Percentiles rank a stretch among this genome's conserved stretches.
Conservation (phyloP, 2,329 filamentous ascomycete species). For the Exophiala lecanii-corni region DNA sequence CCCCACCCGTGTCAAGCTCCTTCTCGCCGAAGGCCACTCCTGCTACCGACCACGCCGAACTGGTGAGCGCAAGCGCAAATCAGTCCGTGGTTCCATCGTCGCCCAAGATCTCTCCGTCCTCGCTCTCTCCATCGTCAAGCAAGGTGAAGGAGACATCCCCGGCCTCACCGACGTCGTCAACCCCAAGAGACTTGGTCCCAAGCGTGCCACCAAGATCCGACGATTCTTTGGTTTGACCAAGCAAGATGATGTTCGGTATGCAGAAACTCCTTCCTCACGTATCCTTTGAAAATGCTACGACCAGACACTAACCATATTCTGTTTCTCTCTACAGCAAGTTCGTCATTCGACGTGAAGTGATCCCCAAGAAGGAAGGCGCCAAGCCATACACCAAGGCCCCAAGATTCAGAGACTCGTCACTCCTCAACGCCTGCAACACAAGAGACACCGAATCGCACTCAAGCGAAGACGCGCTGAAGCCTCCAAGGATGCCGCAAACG, state of each 20-base stretch:
- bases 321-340: slow-evolving; percentile 86
- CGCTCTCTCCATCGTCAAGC: slow-evolving; percentile 94
- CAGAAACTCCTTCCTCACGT: slow-evolving; percentile 26
- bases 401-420: slow-evolving; percentile 99
- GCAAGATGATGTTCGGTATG: slow-evolving; percentile 97
- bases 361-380: slow-evolving; percentile 96
- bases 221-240: slow-evolving; percentile 99
- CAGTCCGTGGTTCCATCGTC: slow-evolving; percentile 97
- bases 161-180: slow-evolving; percentile 96
- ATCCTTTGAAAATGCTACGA: slow-evolving; percentile 38
- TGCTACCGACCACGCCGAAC: slow-evolving; percentile 98
- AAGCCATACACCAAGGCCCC: slow-evolving; percentile 98
- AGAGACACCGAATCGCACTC: slow-evolving; percentile 95
- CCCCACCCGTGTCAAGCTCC: slow-evolving; percentile 95
- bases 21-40: slow-evolving; percentile 93
- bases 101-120: slow-evolving; percentile 92
- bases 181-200: slow-evolving; percentile 98
- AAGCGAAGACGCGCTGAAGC: slow-evolving; percentile 97
- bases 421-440: slow-evolving; percentile 99
- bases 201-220: slow-evolving; percentile 99
- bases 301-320: slow-evolving; percentile 30
- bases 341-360: slow-evolving; percentile 97
- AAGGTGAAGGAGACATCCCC: slow-evolving; percentile 90
- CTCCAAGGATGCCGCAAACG: slow-evolving; percentile 97
- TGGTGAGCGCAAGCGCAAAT: slow-evolving; percentile 99